Evolutionary conservation across 331 rosid genomes (phyloP).

Genomic region (Malus hybrid): DNA sequence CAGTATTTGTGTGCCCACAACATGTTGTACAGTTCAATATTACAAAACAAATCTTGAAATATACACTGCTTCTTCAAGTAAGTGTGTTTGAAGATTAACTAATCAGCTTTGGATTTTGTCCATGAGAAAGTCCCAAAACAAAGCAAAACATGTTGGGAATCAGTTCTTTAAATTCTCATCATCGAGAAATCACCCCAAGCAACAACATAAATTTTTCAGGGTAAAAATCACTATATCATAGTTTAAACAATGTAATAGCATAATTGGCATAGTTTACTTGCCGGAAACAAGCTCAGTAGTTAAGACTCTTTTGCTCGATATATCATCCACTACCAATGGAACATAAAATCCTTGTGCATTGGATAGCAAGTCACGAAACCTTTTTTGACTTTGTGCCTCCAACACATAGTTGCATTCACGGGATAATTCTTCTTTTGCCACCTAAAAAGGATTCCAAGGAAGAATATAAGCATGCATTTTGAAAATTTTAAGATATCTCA

Average conservation of each 20-base stretch:
- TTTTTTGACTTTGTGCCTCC: conserved; percentile 84
- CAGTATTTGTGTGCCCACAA: neutral
- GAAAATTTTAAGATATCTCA: neutral
- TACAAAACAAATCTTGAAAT: neutral
- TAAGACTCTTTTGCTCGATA: conserved; percentile 73
- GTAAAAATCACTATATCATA: neutral
- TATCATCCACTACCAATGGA: conserved; percentile 68
- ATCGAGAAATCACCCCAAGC: neutral
- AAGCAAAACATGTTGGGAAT: neutral
- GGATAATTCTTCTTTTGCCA: conserved; percentile 87
- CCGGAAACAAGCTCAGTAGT: conserved; percentile 83
- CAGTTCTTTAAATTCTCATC: neutral
- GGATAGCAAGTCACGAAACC: conserved; percentile 54
- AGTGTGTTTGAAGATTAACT: neutral
- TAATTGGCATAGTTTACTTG: conserved; percentile 21
- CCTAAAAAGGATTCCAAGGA: conserved; percentile 39
- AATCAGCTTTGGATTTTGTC: neutral
- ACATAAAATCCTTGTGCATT: conserved; percentile 64
- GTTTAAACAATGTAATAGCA: conserved; percentile 6
- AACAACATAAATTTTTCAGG: neutral
- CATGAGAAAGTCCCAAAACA: neutral
- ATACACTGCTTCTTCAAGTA: neutral
- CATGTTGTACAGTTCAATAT: neutral
- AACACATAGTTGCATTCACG: conserved; percentile 85
- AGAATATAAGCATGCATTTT: conserved; percentile 13